Percentiles rank a stretch among this genome's conserved stretches.
Evolutionary conservation across 805 yeast genomes (phyloP).

Genomic region (Nakazawaea laoshanensis): DNA sequence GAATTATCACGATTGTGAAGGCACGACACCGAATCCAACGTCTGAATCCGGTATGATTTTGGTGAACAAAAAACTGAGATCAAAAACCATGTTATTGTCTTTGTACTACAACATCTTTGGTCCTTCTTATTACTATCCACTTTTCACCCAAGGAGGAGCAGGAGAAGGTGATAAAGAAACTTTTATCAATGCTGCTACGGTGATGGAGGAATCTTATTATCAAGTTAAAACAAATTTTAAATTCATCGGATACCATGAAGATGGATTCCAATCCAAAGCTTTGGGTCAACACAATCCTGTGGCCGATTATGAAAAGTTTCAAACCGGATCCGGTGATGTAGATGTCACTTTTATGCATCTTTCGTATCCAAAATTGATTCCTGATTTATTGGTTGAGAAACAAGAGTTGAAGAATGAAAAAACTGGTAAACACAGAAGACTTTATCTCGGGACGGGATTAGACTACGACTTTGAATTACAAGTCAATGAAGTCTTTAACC

Average conservation of each 20-base stretch:
- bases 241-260: constrained; percentile 41
- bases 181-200: constrained; percentile 60
- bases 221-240: constrained; percentile 47
- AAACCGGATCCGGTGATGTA: too few relatives aligned
- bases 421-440: constrained; percentile 19
- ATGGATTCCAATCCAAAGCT: constrained; percentile 30
- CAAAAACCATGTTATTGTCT: constrained; percentile 48
- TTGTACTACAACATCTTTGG: constrained; percentile 62
- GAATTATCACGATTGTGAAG: constrained; percentile 52
- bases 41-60: constrained; percentile 66
- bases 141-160: constrained; percentile 63
- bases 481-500: constrained; percentile 29
- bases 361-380: constrained; percentile 46
- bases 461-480: constrained; percentile 31
- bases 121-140: constrained; percentile 56
- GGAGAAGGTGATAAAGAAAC: constrained; percentile 84
- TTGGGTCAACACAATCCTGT: constrained; percentile 34
- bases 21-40: constrained; percentile 58
- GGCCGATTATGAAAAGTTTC: constrained; percentile 17
- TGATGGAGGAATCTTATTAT: constrained; percentile 35
- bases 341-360: constrained; percentile 43
- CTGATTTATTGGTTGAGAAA: constrained; percentile 19
- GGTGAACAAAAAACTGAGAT: constrained; percentile 50
- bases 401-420: constrained; percentile 18
- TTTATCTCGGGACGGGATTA: constrained; percentile 21